Base-by-base conservation (phyloP, 208 protist species). In the Crithidia sp. region DNA sequence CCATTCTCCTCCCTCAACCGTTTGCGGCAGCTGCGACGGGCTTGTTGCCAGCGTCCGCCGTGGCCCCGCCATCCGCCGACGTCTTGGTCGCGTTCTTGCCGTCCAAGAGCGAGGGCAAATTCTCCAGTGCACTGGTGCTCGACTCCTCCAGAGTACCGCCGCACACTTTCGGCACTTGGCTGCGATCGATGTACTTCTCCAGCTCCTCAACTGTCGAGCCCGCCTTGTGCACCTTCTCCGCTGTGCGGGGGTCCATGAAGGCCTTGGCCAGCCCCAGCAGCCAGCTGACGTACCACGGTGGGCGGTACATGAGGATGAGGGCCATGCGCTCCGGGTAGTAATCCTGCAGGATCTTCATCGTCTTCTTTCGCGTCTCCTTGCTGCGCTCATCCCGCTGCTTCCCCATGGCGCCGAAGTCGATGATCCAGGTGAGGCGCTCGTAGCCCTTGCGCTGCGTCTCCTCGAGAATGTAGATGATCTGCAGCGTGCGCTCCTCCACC, bases 321-420 rank as follows among this genome's bases (percentile, higher is more conserved):
- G 74, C 79, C 17, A 89, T 75, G 59, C 86, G 81, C 77, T 91
- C 85, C 0, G 89, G 89, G 77, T 94, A 94, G 79, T 90, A 84
- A 56, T 91, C 76, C 53, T 86, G 81, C 70, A 94, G 55, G 4
- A 91, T 91, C 60, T 90, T 76, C 76, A 83, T 91, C 16, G 77
- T 85, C 40, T 81, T 65, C 66, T 91, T 89, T 7, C 86, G 77
- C 10, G 82, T 77, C 62, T 78, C 80, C 60, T 71, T 79, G 55
- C 60, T 77, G 59, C 58, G 70, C 55, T 64, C 54, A 62, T 89
- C 81, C 36, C 77, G 67, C 59, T 91, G 81, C 61, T 86, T 86
- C 7, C 86, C 82, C 79, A 94, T 82, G 44, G 82, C 72, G 4
- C 71, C 63, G 74, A 94, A 91, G 75, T 94, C 86, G 43, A 90